These are phyloP conservation scores for Colletotrichum tropicicola DNA, from an alignment of 2,329 filamentous ascomycete genomes.

Conservation along the genomic window DNA sequence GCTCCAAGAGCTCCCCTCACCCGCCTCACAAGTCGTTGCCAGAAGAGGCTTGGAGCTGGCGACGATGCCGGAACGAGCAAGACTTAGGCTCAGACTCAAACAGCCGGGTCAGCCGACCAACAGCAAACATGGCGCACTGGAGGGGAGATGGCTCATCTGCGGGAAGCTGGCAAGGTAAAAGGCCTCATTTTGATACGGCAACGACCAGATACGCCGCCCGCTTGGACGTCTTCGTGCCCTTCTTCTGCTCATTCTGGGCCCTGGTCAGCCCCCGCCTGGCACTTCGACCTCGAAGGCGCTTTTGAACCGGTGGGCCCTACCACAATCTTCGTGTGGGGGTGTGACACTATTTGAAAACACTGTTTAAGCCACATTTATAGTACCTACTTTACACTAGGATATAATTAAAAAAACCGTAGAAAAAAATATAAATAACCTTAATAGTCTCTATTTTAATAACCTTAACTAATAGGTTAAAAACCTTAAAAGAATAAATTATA, in stretches of 20 bases:
- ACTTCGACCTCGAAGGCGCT: too few relatives aligned
- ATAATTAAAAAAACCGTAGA: too few relatives aligned
- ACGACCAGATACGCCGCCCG: neutral
- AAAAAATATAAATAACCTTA: too few relatives aligned
- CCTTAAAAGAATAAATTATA: too few relatives aligned
- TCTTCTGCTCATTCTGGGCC: neutral
- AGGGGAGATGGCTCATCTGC: neutral
- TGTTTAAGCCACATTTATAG: too few relatives aligned
- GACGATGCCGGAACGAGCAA: constrained; percentile 2
- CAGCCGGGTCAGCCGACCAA: constrained; percentile 17
- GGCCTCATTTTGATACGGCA: neutral
- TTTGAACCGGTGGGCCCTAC: too few relatives aligned
- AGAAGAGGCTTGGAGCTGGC: constrained; percentile 19
- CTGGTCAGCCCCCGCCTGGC: neutral
- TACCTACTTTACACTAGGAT: too few relatives aligned
- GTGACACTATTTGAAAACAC: too few relatives aligned
- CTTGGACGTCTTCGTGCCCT: neutral
- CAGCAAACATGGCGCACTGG: neutral
- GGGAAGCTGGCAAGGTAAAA: neutral
- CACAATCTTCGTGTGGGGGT: too few relatives aligned
- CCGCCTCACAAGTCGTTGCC: neutral
- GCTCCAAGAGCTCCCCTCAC: neutral
- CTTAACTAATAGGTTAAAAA: too few relatives aligned
- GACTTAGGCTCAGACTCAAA: constrained; percentile 11
- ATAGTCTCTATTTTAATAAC: too few relatives aligned